A percentile compares a stretch with the other conserved stretches of the same genome.
Conservation (phyloP, 2,329 filamentous ascomycete genomes). For the Ophiocordyceps sinensis region DNA sequence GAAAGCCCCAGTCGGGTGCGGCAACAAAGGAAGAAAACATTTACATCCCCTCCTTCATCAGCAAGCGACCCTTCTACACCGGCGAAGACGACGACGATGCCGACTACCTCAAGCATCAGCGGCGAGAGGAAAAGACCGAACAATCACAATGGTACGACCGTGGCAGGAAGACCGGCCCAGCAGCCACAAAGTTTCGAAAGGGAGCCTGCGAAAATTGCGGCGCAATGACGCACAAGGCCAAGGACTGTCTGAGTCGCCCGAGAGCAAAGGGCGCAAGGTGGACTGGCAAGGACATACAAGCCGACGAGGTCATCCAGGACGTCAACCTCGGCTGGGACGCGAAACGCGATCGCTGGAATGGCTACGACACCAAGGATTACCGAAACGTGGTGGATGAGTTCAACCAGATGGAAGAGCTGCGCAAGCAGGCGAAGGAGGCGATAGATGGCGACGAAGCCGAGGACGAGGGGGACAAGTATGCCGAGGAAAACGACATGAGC, state of each 20-base stretch:
- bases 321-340: constrained; percentile 90
- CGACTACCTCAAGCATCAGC: constrained; percentile 95
- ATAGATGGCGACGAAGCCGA: constrained; percentile 29
- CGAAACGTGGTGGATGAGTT: constrained; percentile 77
- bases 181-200: constrained; percentile 93
- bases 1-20: constrained; percentile 20
- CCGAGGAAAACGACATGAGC: constrained; percentile 94
- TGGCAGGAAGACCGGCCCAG: constrained; percentile 68
- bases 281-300: constrained; percentile 86
- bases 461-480: constrained; percentile 60
- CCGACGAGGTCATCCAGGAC: constrained; percentile 76
- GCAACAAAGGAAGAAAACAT: constrained; percentile 81
- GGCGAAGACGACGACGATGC: constrained; percentile 60
- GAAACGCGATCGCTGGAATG: constrained; percentile 95
- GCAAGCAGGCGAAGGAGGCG: constrained; percentile 34
- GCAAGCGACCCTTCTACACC: constrained; percentile 93
- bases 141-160: constrained; percentile 87
- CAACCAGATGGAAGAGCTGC: constrained; percentile 67
- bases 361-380: constrained; percentile 86
- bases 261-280: constrained; percentile 81
- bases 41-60: constrained; percentile 97
- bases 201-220: constrained; percentile 98
- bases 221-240: constrained; percentile 89
- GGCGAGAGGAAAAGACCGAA: constrained; percentile 45
- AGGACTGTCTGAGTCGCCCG: constrained; percentile 81